Percentiles rank a stretch among this genome's conserved stretches.
Conservation (phyloP, 177 flowering plant species). For the Tripterygium wilfordii region DNA sequence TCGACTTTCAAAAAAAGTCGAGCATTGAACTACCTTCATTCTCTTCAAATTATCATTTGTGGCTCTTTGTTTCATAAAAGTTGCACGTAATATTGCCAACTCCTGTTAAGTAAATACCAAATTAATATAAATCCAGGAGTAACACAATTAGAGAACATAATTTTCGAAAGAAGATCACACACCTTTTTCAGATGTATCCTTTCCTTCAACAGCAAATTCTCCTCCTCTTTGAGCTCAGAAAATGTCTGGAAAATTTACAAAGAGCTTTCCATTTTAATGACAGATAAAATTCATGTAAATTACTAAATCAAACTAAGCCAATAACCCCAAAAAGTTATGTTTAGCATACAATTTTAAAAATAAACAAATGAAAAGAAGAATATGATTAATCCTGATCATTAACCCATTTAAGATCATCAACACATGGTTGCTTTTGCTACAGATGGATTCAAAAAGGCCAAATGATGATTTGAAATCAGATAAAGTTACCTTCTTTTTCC, state of each 20-base stretch:
- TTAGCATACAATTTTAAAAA: too few species aligned
- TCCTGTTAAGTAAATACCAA: slow-evolving; percentile 30
- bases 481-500: slow-evolving; percentile 47
- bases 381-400: too few species aligned
- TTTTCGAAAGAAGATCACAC: background rate
- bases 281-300: background rate
- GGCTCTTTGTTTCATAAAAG: slow-evolving; percentile 29
- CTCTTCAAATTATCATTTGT: slow-evolving; percentile 57
- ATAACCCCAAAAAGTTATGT: too few species aligned
- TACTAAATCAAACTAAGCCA: too few species aligned
- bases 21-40: slow-evolving; percentile 41
- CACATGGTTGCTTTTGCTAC: too few species aligned
- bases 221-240: slow-evolving; percentile 64
- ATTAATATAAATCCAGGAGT: background rate
- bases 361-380: too few species aligned
- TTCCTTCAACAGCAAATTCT: slow-evolving; percentile 44
- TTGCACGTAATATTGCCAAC: slow-evolving; percentile 31
- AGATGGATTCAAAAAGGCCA: too few species aligned
- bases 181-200: slow-evolving; percentile 50
- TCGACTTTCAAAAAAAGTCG: too few species aligned
- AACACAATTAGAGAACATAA: background rate
- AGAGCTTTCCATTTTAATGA: background rate
- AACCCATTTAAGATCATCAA: too few species aligned
- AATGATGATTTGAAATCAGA: too few species aligned
- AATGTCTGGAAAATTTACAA: slow-evolving; percentile 34